A percentile compares a stretch with the other conserved stretches of the same genome.
phyloP scores from a whole-genome alignment of 2,329 filamentous ascomycete genomes.

The Nemania sp. region DNA sequence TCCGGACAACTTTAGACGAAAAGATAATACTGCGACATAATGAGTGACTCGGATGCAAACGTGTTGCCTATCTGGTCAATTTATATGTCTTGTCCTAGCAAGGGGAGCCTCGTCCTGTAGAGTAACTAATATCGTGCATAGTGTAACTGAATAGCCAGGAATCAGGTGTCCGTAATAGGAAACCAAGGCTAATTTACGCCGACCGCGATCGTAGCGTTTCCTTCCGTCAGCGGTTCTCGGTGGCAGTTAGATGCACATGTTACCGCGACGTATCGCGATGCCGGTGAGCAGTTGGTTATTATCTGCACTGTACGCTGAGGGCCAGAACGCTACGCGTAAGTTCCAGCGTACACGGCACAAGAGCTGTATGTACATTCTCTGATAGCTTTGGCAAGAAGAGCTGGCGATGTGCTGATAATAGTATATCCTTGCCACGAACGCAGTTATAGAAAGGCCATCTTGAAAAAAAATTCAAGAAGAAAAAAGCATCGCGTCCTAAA shows the following conservation, averaged over 20 bases:
- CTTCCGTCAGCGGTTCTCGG: constrained; percentile 9
- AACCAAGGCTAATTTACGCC: background rate
- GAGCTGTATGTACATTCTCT: background rate
- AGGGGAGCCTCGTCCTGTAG: constrained; percentile 10
- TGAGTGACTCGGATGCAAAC: constrained; percentile 7
- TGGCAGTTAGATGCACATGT: background rate
- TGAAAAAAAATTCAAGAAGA: background rate
- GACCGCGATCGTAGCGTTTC: background rate
- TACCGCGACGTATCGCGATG: too few species aligned
- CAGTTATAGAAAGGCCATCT: background rate
- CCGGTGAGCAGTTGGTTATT: background rate
- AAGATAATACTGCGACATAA: constrained; percentile 1
- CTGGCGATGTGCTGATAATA: background rate
- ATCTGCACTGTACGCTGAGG: background rate
- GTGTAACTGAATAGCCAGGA: background rate
- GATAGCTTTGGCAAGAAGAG: background rate
- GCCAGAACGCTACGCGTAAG: background rate
- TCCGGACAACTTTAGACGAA: constrained; percentile 1
- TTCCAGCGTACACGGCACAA: background rate
- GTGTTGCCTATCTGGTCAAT: constrained; percentile 5
- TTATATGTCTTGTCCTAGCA: background rate
- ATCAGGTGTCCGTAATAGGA: constrained; percentile 1
- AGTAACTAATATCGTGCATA: background rate
- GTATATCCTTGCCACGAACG: too few species aligned
- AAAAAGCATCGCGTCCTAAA: background rate